Percentiles rank a stretch among this genome's conserved stretches.
Conservation (phyloP, 106 monocot genomes). For the Alisma plantagoaquatica region DNA sequence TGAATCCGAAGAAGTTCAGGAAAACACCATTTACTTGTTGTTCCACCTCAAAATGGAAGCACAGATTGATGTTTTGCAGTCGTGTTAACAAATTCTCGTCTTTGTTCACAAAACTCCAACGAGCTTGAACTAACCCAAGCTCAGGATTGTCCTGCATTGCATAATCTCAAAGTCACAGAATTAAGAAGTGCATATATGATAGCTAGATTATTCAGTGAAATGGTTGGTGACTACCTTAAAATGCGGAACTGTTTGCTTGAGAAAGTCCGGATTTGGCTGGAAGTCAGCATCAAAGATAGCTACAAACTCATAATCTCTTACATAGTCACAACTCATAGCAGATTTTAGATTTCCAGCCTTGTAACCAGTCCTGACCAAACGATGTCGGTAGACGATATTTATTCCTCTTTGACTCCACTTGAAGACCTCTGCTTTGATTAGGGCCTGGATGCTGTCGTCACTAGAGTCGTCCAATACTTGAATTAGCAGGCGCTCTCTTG, state of each 20-base stretch:
- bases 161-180: conserved; percentile 55
- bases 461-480: conserved; percentile 75
- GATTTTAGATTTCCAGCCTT: conserved; percentile 74
- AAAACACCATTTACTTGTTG: too few relatives aligned
- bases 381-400: conserved; percentile 50
- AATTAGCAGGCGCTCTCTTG: conserved; percentile 36
- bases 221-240: too few relatives aligned
- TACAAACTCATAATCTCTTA: conserved; percentile 57
- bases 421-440: conserved; percentile 48
- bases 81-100: too few relatives aligned
- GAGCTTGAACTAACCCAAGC: too few relatives aligned
- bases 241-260: conserved; percentile 59
- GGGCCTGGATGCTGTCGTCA: conserved; percentile 25
- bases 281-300: conserved; percentile 70
- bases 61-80: too few relatives aligned
- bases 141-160: too few relatives aligned
- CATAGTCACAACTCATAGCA: conserved; percentile 69
- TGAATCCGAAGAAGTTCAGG: too few relatives aligned
- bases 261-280: conserved; percentile 57
- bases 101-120: too few relatives aligned
- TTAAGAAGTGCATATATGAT: conserved; percentile 38
- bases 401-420: conserved; percentile 49
- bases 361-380: conserved; percentile 52
- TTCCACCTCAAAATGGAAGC: too few relatives aligned
- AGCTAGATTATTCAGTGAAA: too few relatives aligned